A percentile compares a stretch with the other conserved stretches of the same genome.
phyloP scores from a whole-genome alignment of 2,329 filamentous ascomycete genomes.

The Microsporum canis region DNA sequence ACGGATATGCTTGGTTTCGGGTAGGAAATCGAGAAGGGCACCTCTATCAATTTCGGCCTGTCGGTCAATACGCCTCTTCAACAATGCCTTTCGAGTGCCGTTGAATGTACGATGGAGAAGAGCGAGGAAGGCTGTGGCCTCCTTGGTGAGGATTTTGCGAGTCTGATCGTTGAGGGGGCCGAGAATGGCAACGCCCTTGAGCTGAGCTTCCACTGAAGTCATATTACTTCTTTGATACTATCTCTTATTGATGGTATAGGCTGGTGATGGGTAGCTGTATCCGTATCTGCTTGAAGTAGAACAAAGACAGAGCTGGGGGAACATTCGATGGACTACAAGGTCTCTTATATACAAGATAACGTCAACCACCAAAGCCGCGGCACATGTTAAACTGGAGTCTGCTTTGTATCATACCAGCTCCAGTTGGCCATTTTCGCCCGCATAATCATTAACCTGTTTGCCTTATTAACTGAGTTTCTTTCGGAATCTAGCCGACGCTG shows the following conservation, averaged over 20 bases:
- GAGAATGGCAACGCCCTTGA: constrained; percentile 79
- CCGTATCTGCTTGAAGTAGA: not conserved
- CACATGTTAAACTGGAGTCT: constrained; percentile 11
- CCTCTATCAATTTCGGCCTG: constrained; percentile 92
- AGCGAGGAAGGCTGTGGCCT: constrained; percentile 83
- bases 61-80: constrained; percentile 73
- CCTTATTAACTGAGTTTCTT: constrained; percentile 2
- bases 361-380: constrained; percentile 10
- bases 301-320: not conserved
- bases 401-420: not conserved
- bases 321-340: not conserved
- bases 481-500: not conserved
- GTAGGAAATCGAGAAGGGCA: constrained; percentile 79
- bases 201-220: constrained; percentile 61
- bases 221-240: constrained; percentile 33
- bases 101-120: constrained; percentile 95
- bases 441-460: not conserved
- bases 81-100: constrained; percentile 69
- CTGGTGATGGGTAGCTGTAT: not conserved
- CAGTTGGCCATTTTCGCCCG: not conserved
- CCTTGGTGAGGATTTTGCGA: constrained; percentile 81
- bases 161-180: constrained; percentile 66
- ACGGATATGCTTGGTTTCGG: constrained; percentile 89
- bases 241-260: not conserved
- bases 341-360: constrained; percentile 6